Evolutionary conservation across 352 stramenopile genomes (phyloP).

Genomic region (Phytophthora litchii): DNA sequence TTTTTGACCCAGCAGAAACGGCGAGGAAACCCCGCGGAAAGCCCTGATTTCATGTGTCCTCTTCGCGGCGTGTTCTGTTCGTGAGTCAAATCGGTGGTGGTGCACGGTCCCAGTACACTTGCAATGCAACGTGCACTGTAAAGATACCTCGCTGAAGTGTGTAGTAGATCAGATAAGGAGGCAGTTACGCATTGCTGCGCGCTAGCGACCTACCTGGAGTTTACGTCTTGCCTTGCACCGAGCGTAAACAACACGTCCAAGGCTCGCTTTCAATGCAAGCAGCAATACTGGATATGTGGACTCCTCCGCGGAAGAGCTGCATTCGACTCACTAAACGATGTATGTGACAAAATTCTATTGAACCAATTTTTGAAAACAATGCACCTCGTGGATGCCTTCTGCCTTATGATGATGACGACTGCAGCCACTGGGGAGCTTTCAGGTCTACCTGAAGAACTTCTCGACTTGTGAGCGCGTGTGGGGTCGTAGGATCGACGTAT

Average conservation of each 20-base stretch:
- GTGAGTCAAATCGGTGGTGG: background rate
- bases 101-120: background rate
- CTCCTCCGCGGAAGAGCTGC: no score
- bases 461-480: no score
- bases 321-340: background rate
- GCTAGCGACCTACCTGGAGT: no score
- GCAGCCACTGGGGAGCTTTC: background rate
- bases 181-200: no score
- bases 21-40: constrained; percentile 21
- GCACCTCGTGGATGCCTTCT: constrained; percentile 1
- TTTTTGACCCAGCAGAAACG: constrained; percentile 22
- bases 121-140: no score
- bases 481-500: background rate
- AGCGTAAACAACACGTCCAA: no score
- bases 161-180: no score
- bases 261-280: no score
- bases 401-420: background rate
- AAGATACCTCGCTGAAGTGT: no score
- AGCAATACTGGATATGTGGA: no score
- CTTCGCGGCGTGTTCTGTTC: constrained; percentile 18
- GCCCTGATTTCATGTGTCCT: constrained; percentile 16
- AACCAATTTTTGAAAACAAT: constrained; percentile 30
- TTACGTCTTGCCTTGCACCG: no score
- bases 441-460: background rate
- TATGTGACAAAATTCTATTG: constrained; percentile 38